A percentile compares a stretch with the other conserved stretches of the same genome.
phyloP scores from a whole-genome alignment of 2,329 filamentous ascomycete genomes.

The Sarocladium strictum region DNA sequence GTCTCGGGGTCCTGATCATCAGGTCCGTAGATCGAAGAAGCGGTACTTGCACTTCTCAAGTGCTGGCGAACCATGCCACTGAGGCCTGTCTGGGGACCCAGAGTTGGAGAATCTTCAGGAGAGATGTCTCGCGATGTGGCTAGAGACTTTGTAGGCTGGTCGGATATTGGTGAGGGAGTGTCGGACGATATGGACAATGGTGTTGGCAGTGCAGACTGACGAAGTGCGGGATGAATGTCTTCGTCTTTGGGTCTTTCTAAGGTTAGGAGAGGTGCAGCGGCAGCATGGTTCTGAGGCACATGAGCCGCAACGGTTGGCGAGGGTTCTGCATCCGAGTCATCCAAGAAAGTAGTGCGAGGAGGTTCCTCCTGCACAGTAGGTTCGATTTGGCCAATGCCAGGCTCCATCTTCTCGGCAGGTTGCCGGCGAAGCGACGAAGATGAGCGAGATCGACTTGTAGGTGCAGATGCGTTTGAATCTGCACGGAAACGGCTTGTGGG shows the following conservation, averaged over 20 bases:
- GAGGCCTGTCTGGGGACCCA: constrained; percentile 64
- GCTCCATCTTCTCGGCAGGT: constrained; percentile 25
- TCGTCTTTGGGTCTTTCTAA: constrained; percentile 44
- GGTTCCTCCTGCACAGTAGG: constrained; percentile 27
- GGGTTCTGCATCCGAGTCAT: constrained; percentile 36
- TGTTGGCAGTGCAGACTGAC: constrained; percentile 37
- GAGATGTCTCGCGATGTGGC: constrained; percentile 11
- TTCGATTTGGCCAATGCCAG: constrained; percentile 20
- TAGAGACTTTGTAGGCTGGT: background rate
- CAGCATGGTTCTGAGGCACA: constrained; percentile 4
- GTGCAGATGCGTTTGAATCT: constrained; percentile 37
- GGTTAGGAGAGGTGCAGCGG: constrained; percentile 28
- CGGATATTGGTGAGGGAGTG: constrained; percentile 8
- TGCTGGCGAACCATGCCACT: constrained; percentile 82
- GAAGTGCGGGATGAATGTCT: constrained; percentile 50
- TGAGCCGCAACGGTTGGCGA: background rate
- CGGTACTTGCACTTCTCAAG: constrained; percentile 71
- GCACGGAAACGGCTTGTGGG: constrained; percentile 41
- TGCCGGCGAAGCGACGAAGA: constrained; percentile 37
- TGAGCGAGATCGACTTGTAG: constrained; percentile 38
- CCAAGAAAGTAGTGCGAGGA: constrained; percentile 34
- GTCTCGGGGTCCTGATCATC: constrained; percentile 22
- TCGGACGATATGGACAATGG: constrained; percentile 32
- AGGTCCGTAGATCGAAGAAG: constrained; percentile 69
- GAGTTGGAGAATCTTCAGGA: constrained; percentile 67